Evolutionary conservation across 2,329 filamentous ascomycete species (phyloP).

Genomic region (Cadophora sp.): DNA sequence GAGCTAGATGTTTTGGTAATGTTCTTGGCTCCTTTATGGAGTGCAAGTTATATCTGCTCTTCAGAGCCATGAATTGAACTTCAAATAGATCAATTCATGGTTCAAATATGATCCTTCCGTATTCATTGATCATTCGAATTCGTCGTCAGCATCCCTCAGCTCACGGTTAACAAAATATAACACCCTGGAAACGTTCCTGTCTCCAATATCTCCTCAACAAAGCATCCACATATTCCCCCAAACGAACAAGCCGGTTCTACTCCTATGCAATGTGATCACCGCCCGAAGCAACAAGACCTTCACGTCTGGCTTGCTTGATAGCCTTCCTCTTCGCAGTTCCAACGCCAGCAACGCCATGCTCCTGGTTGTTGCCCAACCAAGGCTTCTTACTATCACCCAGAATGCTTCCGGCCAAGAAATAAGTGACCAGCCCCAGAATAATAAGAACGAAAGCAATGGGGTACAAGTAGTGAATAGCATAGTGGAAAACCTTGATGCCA

Average conservation of each 20-base stretch:
- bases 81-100: neutral
- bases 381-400: slow-evolving; percentile 92
- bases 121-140: neutral
- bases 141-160: neutral
- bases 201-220: neutral
- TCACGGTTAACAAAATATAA: neutral
- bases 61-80: neutral
- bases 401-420: slow-evolving; percentile 83
- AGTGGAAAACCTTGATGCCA: slow-evolving; percentile 84
- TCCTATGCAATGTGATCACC: slow-evolving; percentile 18
- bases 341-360: slow-evolving; percentile 77
- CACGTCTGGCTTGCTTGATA: slow-evolving; percentile 57
- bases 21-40: neutral
- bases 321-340: slow-evolving; percentile 86
- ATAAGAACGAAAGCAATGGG: slow-evolving; percentile 95
- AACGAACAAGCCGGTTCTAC: neutral
- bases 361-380: slow-evolving; percentile 90
- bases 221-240: neutral
- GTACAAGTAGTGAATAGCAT: slow-evolving; percentile 86
- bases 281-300: slow-evolving; percentile 32
- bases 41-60: too few species aligned
- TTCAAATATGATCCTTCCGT: neutral
- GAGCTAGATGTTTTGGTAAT: slow-evolving; percentile 3
- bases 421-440: slow-evolving; percentile 82
- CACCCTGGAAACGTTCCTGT: neutral